Evolutionary conservation across 2,329 filamentous ascomycete species (phyloP), one percentile per base, ranked within the genome.

Genomic region (Aspergillus arachidicola): DNA sequence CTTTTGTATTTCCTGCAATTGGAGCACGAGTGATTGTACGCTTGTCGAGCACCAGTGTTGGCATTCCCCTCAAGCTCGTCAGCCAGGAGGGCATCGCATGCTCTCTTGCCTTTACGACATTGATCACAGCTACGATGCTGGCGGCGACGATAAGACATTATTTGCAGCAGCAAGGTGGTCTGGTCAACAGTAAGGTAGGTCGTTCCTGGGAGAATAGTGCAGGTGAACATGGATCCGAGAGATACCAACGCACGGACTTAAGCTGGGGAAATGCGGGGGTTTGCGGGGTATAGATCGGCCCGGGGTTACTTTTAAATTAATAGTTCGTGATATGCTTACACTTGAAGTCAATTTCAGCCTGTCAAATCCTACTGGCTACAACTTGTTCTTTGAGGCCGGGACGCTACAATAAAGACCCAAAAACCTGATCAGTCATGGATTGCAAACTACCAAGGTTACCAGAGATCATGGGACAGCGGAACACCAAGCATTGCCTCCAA

Each of bases 51-150:
- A 38, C 14, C 34, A 10, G 16, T 10, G 4, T 21, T 23, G n/a
- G 43, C 10, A 21, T 3, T 6, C 3, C 43, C 5, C 10, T 46
- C 43, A 16, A 23, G n/a, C 19, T 46, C 43, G 43, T 71, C 64
- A 3, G 32, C 9, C 10, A 57, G 61, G 0, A 36, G 34, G 43
- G 59, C 56, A 43, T 62, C 60, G 26, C 60, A 62, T 3, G 54
- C 48, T 19, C 60, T 54, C 30, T 62, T 62, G 9, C 60, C 60
- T 50, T 59, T 62, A 43, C 60, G 60, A 41, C 60, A 62, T 12
- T 56, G 60, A 26, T 62, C 60, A n/a, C 60, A 62, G 21, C 60
- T 62, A 38, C 54, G 60, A 56, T 59, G 50, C 21, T 62, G 60
- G 9, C 57, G 56, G 6, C 60, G 60, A 26, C 60, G 60, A 6